Evolutionary conservation across 2,329 filamentous ascomycete species (phyloP).

Genomic region (Parascedosporium putredinis): DNA sequence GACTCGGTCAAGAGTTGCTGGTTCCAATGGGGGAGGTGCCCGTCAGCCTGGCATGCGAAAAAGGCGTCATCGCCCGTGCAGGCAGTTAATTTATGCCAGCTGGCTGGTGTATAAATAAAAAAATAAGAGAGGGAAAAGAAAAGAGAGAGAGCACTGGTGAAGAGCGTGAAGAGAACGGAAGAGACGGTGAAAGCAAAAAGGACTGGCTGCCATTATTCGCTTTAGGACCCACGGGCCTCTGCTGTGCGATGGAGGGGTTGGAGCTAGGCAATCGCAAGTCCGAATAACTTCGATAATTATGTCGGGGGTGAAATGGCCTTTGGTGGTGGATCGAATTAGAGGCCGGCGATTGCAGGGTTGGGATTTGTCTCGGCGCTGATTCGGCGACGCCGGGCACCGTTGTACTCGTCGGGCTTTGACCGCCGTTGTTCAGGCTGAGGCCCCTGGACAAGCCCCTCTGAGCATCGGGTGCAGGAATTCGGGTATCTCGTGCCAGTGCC

Average conservation of each 20-base stretch:
- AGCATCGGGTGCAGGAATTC: conserved; percentile 37
- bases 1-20: neutral
- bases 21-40: neutral
- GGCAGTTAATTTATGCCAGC: neutral
- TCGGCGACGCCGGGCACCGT: neutral
- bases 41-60: neutral
- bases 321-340: neutral
- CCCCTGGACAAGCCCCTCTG: neutral
- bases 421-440: neutral
- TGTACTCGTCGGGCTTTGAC: neutral
- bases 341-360: neutral
- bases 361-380: neutral
- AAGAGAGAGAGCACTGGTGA: no score
- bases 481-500: conserved; percentile 48
- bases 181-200: neutral
- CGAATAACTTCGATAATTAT: conserved; percentile 1
- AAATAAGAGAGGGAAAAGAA: neutral
- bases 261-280: neutral
- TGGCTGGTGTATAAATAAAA: neutral
- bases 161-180: no score
- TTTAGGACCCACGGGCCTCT: neutral
- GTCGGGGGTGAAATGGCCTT: neutral
- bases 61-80: neutral
- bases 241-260: conserved; percentile 1
- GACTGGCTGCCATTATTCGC: neutral